These are phyloP conservation scores for Auxenochlorella pyrenoidosa DNA, from an alignment of 139 green algal species.

Conservation along the genomic window DNA sequence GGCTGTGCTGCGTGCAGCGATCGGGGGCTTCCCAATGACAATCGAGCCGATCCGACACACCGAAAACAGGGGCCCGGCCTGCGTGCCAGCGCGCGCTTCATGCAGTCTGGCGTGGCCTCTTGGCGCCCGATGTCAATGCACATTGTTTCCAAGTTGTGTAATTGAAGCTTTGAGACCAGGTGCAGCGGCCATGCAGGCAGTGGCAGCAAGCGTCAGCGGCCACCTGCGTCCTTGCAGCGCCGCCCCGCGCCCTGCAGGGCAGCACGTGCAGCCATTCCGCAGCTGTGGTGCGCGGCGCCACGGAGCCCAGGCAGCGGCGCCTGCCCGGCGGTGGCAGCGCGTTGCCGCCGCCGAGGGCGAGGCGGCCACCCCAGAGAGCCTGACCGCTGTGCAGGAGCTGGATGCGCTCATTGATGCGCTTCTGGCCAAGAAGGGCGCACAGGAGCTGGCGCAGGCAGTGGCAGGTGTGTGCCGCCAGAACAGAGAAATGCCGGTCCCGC, in stretches of 20 bases:
- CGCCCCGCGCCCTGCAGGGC: background rate
- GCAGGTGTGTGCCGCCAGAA: slow-evolving; percentile 24
- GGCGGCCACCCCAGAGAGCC: slow-evolving; percentile 9
- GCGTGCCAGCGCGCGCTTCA: background rate
- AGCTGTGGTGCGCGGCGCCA: background rate
- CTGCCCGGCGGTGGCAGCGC: background rate
- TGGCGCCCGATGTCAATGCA: background rate
- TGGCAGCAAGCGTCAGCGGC: no score
- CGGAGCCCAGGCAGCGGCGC: background rate
- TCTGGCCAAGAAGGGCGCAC: slow-evolving; percentile 59
- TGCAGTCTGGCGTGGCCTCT: background rate
- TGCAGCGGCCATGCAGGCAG: slow-evolving; percentile 10
- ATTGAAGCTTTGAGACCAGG: background rate
- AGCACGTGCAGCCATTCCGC: background rate
- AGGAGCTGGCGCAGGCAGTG: slow-evolving; percentile 82
- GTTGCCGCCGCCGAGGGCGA: background rate
- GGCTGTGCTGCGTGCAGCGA: background rate
- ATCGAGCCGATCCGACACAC: no score
- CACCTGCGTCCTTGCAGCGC: slow-evolving; percentile 10
- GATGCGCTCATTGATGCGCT: slow-evolving; percentile 87
- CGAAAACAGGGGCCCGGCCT: no score
- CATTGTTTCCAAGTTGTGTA: background rate
- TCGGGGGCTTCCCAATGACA: no score
- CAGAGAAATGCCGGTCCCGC: no score
- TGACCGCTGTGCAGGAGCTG: slow-evolving; percentile 48